Evolutionary conservation across 2,329 filamentous ascomycete genomes (phyloP).

Genomic region (Ophiognomonia clavigignenti-juglandacearum): DNA sequence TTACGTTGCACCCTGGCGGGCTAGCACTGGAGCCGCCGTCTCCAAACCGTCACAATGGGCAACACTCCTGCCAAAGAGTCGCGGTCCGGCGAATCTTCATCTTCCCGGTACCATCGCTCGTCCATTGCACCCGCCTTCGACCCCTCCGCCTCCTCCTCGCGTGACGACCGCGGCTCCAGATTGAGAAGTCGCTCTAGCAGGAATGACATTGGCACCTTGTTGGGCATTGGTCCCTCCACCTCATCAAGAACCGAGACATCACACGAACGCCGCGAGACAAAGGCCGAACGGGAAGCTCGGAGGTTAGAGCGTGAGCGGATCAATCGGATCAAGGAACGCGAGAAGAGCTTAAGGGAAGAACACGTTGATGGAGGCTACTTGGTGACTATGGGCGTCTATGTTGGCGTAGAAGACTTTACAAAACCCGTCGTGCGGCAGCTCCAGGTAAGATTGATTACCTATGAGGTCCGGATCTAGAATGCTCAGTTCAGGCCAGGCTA

Average conservation of each 20-base stretch:
- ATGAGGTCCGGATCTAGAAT: no score
- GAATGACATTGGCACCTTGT: constrained; percentile 39
- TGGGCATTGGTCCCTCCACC: constrained; percentile 37
- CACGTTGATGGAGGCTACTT: constrained; percentile 91
- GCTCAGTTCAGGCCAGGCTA: no score
- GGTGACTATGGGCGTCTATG: constrained; percentile 91
- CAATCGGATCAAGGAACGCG: constrained; percentile 74
- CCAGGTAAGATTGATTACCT: constrained; percentile 56
- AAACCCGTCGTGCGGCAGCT: constrained; percentile 84
- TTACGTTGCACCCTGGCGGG: no score
- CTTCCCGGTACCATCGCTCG: constrained; percentile 18
- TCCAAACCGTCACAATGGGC: constrained; percentile 23
- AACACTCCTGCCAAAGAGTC: constrained; percentile 31
- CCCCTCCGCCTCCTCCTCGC: constrained; percentile 18
- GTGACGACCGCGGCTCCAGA: constrained; percentile 17
- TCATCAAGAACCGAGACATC: constrained; percentile 35
- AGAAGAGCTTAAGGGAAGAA: constrained; percentile 86
- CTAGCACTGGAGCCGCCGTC: no score
- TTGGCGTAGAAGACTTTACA: constrained; percentile 87
- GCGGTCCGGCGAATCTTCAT: constrained; percentile 22
- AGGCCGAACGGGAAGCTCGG: constrained; percentile 83
- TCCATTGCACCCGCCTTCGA: constrained; percentile 17
- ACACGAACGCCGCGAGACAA: constrained; percentile 74
- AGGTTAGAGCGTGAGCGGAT: constrained; percentile 77
- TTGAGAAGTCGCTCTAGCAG: constrained; percentile 32